Evolutionary conservation across 2,329 filamentous ascomycete genomes (phyloP).

Genomic region (Penicillium sp.): DNA sequence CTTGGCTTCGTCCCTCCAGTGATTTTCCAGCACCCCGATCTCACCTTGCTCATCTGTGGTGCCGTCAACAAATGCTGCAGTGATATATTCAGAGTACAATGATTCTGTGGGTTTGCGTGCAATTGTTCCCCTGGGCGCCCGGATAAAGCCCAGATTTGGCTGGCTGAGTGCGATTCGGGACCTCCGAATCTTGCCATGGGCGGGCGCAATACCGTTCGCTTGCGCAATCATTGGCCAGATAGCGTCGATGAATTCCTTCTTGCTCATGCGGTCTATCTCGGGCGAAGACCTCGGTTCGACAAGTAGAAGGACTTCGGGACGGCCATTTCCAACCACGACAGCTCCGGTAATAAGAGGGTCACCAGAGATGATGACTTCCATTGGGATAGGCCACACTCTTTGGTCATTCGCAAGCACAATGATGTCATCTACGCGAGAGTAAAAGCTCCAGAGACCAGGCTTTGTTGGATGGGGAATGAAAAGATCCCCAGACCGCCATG

Average conservation of each 20-base stretch:
- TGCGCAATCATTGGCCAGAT: constrained; percentile 14
- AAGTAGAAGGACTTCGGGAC: constrained; percentile 16
- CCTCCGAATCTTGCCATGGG: constrained; percentile 14
- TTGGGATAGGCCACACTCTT: constrained; percentile 17
- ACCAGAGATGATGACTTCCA: constrained; percentile 12
- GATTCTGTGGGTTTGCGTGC: constrained; percentile 15
- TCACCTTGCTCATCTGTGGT: constrained; percentile 14
- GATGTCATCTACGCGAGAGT: constrained; percentile 14
- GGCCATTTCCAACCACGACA: constrained; percentile 16
- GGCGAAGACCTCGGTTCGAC: constrained; percentile 13
- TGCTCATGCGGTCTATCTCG: constrained; percentile 12
- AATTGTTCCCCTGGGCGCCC: constrained; percentile 16
- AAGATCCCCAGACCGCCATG: constrained; percentile 23
- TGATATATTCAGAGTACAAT: constrained; percentile 16
- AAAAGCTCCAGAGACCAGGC: constrained; percentile 16
- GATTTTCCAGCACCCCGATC: constrained; percentile 12
- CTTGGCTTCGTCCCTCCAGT: constrained; percentile 14
- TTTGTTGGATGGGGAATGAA: constrained; percentile 23
- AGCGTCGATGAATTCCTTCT: constrained; percentile 17
- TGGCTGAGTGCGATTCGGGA: constrained; percentile 14
- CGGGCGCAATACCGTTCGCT: constrained; percentile 13
- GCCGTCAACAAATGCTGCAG: constrained; percentile 12
- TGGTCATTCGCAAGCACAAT: constrained; percentile 15
- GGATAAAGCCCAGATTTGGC: constrained; percentile 13
- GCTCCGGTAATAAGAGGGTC: constrained; percentile 12